Percentiles rank a stretch among this genome's conserved stretches.
These are phyloP conservation scores for Sclerotinia sclerotiorum DNA, from an alignment of 2,329 filamentous ascomycete species.

Conservation along the genomic window DNA sequence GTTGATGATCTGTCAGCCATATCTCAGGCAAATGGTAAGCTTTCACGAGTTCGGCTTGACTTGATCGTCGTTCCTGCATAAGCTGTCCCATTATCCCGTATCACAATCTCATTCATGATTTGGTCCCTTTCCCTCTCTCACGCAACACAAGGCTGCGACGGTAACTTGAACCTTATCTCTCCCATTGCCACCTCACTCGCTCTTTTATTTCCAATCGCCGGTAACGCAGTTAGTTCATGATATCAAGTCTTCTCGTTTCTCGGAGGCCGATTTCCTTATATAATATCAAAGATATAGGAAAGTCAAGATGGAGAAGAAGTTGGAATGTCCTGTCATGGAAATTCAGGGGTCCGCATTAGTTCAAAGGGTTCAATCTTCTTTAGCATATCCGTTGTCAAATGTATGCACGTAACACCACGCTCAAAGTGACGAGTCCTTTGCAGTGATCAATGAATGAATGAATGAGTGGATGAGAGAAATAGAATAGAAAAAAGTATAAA, in stretches of 20 bases:
- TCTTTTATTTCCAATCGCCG: background rate
- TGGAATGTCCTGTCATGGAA: background rate
- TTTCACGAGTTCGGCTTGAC: background rate
- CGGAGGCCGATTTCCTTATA: background rate
- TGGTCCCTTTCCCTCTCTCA: background rate
- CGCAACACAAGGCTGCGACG: background rate
- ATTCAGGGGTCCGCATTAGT: conserved; percentile 9
- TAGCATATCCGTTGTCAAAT: background rate
- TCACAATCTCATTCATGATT: background rate
- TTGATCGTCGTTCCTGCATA: background rate
- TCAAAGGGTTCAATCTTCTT: background rate
- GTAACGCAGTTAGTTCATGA: background rate
- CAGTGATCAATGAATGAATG: too few relatives aligned
- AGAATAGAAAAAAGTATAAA: too few relatives aligned
- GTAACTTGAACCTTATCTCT: background rate
- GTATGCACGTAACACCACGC: background rate
- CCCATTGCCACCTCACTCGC: background rate
- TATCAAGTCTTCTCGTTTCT: background rate
- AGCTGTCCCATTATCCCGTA: background rate
- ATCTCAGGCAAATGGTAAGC: background rate
- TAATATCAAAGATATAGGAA: background rate
- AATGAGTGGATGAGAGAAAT: too few relatives aligned
- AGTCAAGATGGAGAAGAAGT: background rate
- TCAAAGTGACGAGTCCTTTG: too few relatives aligned
- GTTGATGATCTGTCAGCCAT: background rate